These are phyloP conservation scores for Diphasiastrum complanatum DNA, from an alignment of 83 land plant species.

Conservation along the genomic window DNA sequence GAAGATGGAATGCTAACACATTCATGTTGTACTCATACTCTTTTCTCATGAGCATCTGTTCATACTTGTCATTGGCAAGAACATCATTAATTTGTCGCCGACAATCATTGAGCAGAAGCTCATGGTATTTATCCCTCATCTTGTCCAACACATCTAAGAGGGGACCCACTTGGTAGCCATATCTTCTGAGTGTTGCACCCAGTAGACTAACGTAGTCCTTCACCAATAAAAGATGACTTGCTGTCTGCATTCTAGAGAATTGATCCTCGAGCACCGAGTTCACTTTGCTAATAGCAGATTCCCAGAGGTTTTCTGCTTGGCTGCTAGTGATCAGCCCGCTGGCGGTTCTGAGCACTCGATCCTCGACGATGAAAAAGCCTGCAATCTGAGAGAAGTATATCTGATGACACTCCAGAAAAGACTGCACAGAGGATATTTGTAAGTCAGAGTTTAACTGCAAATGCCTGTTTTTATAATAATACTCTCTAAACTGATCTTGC, in stretches of 20 bases:
- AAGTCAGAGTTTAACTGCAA: slow-evolving; percentile 82
- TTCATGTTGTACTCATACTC: slow-evolving; percentile 75
- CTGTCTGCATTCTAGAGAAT: slow-evolving; percentile 64
- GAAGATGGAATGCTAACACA: slow-evolving; percentile 67
- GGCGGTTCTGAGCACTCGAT: slow-evolving; percentile 74
- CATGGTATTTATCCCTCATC: slow-evolving; percentile 81
- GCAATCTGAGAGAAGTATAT: slow-evolving; percentile 76
- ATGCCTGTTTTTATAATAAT: slow-evolving; percentile 70
- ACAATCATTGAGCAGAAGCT: slow-evolving; percentile 78
- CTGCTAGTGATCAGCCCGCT: slow-evolving; percentile 51
- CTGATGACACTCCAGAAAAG: slow-evolving; percentile 85
- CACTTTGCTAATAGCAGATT: slow-evolving; percentile 68
- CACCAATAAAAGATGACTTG: slow-evolving; percentile 69
- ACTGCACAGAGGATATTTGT: slow-evolving; percentile 61
- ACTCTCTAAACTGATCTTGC: slow-evolving; percentile 67
- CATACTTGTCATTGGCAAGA: slow-evolving; percentile 69
- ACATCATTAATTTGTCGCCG: slow-evolving; percentile 48
- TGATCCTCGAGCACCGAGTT: slow-evolving; percentile 69
- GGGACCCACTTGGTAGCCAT: slow-evolving; percentile 71
- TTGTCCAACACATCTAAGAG: slow-evolving; percentile 67
- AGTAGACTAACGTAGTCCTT: slow-evolving; percentile 93
- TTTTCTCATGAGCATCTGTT: slow-evolving; percentile 86
- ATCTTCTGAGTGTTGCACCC: slow-evolving; percentile 68
- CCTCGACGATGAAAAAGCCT: slow-evolving; percentile 90
- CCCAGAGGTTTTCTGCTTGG: slow-evolving; percentile 77